Evolutionary conservation across 2,329 filamentous ascomycete genomes (phyloP).

Genomic region (Paecilomyces fulvus): DNA sequence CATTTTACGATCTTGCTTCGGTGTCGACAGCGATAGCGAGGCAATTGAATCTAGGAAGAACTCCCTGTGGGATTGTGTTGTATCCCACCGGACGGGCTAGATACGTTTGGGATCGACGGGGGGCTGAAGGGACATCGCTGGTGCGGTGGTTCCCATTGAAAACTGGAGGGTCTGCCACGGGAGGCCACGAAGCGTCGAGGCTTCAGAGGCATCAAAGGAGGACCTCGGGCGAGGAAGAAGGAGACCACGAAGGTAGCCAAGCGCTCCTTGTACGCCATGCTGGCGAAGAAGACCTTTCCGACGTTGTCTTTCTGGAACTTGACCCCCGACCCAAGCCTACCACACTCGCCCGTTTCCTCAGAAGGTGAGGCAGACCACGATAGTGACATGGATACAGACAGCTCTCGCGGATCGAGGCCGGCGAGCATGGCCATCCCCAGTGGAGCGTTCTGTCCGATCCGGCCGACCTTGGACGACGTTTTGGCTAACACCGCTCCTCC

Average conservation of each 20-base stretch:
- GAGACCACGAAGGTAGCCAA: neutral
- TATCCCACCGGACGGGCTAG: neutral
- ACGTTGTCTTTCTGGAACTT: slow-evolving; percentile 28
- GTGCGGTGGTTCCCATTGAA: neutral
- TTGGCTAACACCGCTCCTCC: slow-evolving; percentile 75
- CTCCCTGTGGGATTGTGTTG: neutral
- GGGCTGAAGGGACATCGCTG: neutral
- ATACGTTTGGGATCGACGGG: neutral
- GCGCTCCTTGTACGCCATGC: slow-evolving; percentile 28
- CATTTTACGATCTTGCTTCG: neutral
- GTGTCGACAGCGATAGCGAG: neutral
- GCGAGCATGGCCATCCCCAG: slow-evolving; percentile 34
- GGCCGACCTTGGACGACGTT: slow-evolving; percentile 77
- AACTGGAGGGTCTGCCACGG: neutral
- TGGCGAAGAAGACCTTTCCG: slow-evolving; percentile 29
- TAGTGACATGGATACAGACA: slow-evolving; percentile 32
- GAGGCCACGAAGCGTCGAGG: neutral
- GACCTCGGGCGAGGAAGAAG: slow-evolving; percentile 1
- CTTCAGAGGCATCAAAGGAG: slow-evolving; percentile 2
- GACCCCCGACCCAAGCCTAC: slow-evolving; percentile 37
- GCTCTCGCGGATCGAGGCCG: slow-evolving; percentile 32
- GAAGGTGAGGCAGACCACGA: slow-evolving; percentile 36
- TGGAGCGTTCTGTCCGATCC: slow-evolving; percentile 35
- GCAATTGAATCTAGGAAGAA: neutral
- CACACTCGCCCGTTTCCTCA: slow-evolving; percentile 35